Evolutionary conservation across 805 yeast genomes (phyloP).

Genomic region (Starmerella bombicola): DNA sequence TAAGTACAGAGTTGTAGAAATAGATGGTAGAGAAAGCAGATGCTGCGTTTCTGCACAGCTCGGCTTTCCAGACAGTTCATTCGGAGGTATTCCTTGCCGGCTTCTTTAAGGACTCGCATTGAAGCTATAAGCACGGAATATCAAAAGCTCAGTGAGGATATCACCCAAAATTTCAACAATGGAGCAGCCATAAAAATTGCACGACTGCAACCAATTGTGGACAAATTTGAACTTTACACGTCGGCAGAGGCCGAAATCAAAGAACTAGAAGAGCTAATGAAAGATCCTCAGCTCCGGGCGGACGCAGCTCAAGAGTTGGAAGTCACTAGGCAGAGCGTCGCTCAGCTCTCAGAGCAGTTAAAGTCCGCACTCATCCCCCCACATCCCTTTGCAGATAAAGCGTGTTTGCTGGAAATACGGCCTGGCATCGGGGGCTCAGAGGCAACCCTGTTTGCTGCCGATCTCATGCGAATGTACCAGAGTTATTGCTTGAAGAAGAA

Average conservation of each 20-base stretch:
- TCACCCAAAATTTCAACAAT: constrained; percentile 31
- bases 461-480: constrained; percentile 68
- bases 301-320: constrained; percentile 56
- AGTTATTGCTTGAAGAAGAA: constrained; percentile 49
- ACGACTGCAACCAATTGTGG: constrained; percentile 35
- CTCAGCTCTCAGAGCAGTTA: constrained; percentile 38
- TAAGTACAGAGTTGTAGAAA: no score
- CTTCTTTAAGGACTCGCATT: constrained; percentile 41
- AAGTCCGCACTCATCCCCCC: constrained; percentile 52
- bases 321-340: constrained; percentile 35
- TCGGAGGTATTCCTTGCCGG: constrained; percentile 32
- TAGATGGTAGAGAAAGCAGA: no score
- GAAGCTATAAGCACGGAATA: constrained; percentile 34
- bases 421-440: constrained; percentile 97
- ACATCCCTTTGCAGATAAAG: constrained; percentile 59
- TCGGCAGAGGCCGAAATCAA: constrained; percentile 26
- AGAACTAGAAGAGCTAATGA: constrained; percentile 36
- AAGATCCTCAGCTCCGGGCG: constrained; percentile 38
- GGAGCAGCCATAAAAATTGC: constrained; percentile 41
- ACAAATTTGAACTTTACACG: constrained; percentile 32
- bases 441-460: constrained; percentile 75
- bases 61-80: no score
- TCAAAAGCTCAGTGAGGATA: constrained; percentile 30
- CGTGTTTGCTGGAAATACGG: constrained; percentile 71
- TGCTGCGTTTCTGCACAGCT: no score